phyloP scores from a whole-genome alignment of 140 eudicot species.

The Flaveria floridana region DNA sequence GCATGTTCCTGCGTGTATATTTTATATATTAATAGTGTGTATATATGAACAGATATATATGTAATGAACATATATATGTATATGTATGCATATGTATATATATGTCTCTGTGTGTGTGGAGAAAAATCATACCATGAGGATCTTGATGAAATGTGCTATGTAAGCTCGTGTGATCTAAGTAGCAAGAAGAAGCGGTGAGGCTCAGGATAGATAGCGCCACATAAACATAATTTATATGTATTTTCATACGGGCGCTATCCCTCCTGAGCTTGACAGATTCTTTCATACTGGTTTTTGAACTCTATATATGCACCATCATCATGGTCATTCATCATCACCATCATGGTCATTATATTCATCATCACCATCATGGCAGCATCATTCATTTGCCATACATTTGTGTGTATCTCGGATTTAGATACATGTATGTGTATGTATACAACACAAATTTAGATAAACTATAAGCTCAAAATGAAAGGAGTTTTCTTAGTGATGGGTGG shows the following conservation, averaged over 20 bases:
- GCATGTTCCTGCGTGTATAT: background rate
- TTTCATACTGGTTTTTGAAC: constrained; percentile 5
- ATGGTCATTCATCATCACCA: background rate
- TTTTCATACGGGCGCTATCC: constrained; percentile 38
- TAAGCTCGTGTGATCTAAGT: background rate
- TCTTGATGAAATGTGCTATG: background rate
- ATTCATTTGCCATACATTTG: constrained; percentile 8
- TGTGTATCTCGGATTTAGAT: background rate
- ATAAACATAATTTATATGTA: background rate
- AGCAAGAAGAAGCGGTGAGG: constrained; percentile 40
- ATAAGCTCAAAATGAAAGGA: constrained; percentile 25
- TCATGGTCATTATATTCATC: background rate
- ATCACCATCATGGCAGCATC: background rate
- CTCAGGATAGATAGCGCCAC: constrained; percentile 49
- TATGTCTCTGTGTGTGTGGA: background rate
- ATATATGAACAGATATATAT: too few relatives aligned
- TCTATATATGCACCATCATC: background rate
- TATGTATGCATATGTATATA: background rate
- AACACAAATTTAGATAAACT: background rate
- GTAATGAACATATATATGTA: background rate
- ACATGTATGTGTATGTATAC: background rate
- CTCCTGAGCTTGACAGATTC: constrained; percentile 48
- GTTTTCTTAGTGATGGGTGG: constrained; percentile 36
- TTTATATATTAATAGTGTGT: too few relatives aligned
- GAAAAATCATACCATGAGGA: constrained; percentile 27